Conservation (phyloP, 495 filamentous ascomycete genomes). For the Penicillium samsonianum region DNA sequence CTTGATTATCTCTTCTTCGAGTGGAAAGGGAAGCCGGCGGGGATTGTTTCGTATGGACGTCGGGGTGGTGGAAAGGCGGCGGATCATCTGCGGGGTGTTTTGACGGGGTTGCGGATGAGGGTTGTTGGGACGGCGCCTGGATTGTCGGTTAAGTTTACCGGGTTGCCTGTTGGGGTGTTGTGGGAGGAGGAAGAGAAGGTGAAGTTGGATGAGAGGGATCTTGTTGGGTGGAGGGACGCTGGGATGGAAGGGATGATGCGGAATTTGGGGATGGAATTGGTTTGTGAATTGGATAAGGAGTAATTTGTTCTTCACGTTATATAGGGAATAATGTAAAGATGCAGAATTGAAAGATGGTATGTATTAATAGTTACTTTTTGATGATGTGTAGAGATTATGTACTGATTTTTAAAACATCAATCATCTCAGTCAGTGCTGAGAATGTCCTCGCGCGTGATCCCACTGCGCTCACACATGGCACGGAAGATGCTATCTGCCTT, state of each 20-base stretch:
- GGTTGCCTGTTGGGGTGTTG: slow-evolving; percentile 23
- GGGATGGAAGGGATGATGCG: slow-evolving; percentile 33
- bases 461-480: slow-evolving; percentile 89
- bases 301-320: not conserved
- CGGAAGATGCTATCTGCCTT: slow-evolving; percentile 72
- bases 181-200: slow-evolving; percentile 25
- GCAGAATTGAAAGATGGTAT: not conserved
- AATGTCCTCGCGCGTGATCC: slow-evolving; percentile 73
- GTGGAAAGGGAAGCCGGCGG: slow-evolving; percentile 60
- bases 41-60: slow-evolving; percentile 57
- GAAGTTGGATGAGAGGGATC: slow-evolving; percentile 26
- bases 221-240: slow-evolving; percentile 28
- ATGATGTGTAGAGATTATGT: not conserved
- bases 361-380: not conserved
- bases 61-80: slow-evolving; percentile 46
- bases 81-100: slow-evolving; percentile 25
- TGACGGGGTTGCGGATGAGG: slow-evolving; percentile 27
- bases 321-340: not conserved
- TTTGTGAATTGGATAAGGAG: slow-evolving; percentile 33
- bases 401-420: not conserved
- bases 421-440: slow-evolving; percentile 14
- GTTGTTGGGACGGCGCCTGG: slow-evolving; percentile 28
- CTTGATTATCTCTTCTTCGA: slow-evolving; percentile 62
- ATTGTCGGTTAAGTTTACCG: slow-evolving; percentile 24
- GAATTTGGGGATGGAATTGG: slow-evolving; percentile 34